Evolutionary conservation across 192 early-diverging fungal species (phyloP).

Genomic region (Obelidium mucronatum): DNA sequence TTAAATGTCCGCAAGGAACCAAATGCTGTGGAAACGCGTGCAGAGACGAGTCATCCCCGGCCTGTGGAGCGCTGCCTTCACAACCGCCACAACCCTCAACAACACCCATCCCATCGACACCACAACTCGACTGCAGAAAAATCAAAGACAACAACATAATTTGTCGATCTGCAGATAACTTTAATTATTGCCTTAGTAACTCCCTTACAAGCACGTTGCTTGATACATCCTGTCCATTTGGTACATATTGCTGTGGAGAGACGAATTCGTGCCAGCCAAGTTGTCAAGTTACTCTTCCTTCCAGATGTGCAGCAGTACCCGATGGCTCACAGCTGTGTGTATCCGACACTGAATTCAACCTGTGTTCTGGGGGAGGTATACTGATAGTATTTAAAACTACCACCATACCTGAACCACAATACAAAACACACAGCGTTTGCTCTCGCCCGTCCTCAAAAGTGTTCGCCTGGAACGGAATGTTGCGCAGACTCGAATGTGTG

Average conservation of each 20-base stretch:
- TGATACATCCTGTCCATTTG: constrained; percentile 15
- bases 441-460: constrained; percentile 5
- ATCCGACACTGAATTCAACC: constrained; percentile 18
- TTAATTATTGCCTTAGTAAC: constrained; percentile 1
- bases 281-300: not conserved
- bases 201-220: not conserved
- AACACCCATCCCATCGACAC: not conserved
- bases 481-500: constrained; percentile 31
- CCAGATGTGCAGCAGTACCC: not conserved
- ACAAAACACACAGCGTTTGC: not conserved
- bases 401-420: not conserved
- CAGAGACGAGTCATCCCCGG: no score
- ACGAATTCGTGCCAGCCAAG: constrained; percentile 9
- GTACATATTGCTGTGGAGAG: constrained; percentile 14
- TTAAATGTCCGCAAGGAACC: not conserved
- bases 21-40: constrained; percentile 1
- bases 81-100: not conserved
- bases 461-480: constrained; percentile 31
- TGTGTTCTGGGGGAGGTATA: constrained; percentile 25
- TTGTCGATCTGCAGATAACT: constrained; percentile 7
- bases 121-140: not conserved
- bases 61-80: not conserved
- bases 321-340: constrained; percentile 14
- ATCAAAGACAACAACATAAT: constrained; percentile 15
- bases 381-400: not conserved